phyloP scores from a whole-genome alignment of 176 grass and related monocot species.

The Raddia guianensis region DNA sequence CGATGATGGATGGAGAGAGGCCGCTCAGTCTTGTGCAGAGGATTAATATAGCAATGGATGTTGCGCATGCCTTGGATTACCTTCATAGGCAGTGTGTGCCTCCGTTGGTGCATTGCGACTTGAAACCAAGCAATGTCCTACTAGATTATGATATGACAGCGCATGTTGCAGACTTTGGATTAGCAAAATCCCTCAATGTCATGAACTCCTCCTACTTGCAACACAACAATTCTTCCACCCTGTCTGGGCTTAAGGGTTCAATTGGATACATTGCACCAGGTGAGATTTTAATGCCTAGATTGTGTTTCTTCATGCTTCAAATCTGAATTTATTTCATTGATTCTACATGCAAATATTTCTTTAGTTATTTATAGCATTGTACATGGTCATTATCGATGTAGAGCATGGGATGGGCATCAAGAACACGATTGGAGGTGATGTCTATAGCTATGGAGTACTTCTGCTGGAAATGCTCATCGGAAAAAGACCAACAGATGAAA shows the following conservation, averaged over 20 bases:
- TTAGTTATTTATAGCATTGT: background rate
- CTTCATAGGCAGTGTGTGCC: background rate
- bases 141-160: background rate
- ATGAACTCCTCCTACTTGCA: background rate
- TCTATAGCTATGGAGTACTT: background rate
- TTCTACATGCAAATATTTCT: background rate
- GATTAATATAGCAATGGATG: background rate
- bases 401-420: background rate
- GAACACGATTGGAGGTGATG: background rate
- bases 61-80: background rate
- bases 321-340: background rate
- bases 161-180: background rate
- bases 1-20: background rate
- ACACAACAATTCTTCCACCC: background rate
- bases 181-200: background rate
- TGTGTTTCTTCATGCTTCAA: background rate
- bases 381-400: background rate
- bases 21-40: background rate
- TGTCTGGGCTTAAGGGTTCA: background rate
- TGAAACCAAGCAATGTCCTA: too few species aligned
- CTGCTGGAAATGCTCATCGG: background rate
- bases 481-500: background rate
- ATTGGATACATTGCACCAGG: conserved; percentile 22
- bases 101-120: background rate
- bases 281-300: background rate